Evolutionary conservation across 2,329 filamentous ascomycete species (phyloP), one percentile per base, ranked within the genome.

Genomic region (Stemphylium vesicarium): DNA sequence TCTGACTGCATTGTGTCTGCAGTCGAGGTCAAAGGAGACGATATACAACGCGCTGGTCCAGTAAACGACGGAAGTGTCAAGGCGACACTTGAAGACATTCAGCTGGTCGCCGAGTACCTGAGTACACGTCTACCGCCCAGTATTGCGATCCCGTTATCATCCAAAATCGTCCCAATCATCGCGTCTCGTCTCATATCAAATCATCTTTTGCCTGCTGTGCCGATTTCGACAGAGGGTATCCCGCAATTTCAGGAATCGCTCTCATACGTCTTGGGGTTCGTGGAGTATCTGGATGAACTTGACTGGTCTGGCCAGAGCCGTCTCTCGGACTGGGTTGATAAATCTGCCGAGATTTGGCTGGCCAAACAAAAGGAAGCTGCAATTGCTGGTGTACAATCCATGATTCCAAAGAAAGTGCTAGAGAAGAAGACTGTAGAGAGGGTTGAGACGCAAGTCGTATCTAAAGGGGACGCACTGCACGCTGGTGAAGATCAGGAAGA

Each of bases 341-440:
- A 88, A 57, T 89, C 91, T 1, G 90, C 92, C 0, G 86, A 86
- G 53, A 87, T 92, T 22, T 99, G 95, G 95, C 82, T 98, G 12
- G 85, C 85, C 2, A 94, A 92, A 71, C 89, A 92, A 62, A 87
- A 90, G 66, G 92, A 96, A 67, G 86, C 84, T 31, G 88, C 91
- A 0, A 82, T 99, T 20, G 88, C 93, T 57, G 83, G 84, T 31
- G 86, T 96, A 11, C 86, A 95, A 20, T 83, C 78, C 16, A 84
- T 88, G 40, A 81, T 97, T 2, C 82, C 86, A 3, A 78, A 79
- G 46, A 90, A 89, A 8, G 82, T 94, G 35, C 87, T 88, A 8
- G 76, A 81, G 22, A 82, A 88, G 12, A 89, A 85, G 63, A 81
- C 84, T 40, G 92, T 96, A 1, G 92, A 97, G 73, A 86, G 90